phyloP scores from a whole-genome alignment of 75 land plant genomes.

The Sequoiadendron giganteum region DNA sequence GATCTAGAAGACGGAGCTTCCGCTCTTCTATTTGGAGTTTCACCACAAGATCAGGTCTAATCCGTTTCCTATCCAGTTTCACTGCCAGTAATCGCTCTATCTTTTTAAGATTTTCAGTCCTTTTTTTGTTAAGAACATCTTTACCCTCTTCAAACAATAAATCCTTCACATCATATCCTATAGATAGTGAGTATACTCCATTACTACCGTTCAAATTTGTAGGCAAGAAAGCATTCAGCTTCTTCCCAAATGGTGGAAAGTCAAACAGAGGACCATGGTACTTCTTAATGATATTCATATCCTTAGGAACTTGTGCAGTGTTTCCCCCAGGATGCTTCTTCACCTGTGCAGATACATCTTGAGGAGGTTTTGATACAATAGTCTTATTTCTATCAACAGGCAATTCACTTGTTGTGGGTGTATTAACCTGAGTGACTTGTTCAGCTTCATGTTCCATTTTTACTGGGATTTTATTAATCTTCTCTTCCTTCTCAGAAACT shows the following conservation, averaged over 20 bases:
- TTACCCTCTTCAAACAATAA: conserved; percentile 76
- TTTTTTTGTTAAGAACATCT: conserved; percentile 72
- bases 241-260: conserved; percentile 78
- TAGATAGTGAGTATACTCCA: conserved; percentile 37
- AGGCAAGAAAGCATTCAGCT: conserved; percentile 63
- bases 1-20: conserved; percentile 76
- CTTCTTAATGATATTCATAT: conserved; percentile 55
- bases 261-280: conserved; percentile 97
- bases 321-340: conserved; percentile 42
- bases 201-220: conserved; percentile 33
- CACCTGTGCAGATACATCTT: conserved; percentile 27
- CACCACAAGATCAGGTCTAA: conserved; percentile 81
- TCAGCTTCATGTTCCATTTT: conserved; percentile 64
- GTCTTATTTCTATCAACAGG: conserved; percentile 45
- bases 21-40: conserved; percentile 90
- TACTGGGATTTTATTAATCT: conserved; percentile 20
- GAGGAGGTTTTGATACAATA: conserved; percentile 24
- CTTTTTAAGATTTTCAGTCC: conserved; percentile 71
- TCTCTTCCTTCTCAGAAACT: conserved; percentile 38
- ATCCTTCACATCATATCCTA: conserved; percentile 89
- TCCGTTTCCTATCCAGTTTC: conserved; percentile 74
- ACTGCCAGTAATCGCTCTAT: conserved; percentile 64
- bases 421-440: conserved; percentile 26
- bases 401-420: conserved; percentile 28
- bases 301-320: conserved; percentile 39